These are phyloP conservation scores for Microdochium paspali DNA, from an alignment of 2,329 filamentous ascomycete species.

Conservation along the genomic window DNA sequence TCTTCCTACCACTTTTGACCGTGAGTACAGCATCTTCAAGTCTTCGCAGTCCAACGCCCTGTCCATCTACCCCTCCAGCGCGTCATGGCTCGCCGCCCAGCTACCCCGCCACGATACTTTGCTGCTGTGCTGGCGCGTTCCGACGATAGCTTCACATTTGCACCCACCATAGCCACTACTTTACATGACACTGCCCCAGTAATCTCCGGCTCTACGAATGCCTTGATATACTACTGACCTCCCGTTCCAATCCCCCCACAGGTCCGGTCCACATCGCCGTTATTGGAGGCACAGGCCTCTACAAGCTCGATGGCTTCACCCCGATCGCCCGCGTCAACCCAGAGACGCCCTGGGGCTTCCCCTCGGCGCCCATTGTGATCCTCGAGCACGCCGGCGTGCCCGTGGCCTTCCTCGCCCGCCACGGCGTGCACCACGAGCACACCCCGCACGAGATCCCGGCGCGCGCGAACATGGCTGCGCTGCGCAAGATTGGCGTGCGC, in stretches of 20 bases:
- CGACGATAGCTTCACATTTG: neutral
- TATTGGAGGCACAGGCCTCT: constrained; percentile 87
- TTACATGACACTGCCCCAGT: too few relatives aligned
- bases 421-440: constrained; percentile 80
- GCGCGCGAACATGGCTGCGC: constrained; percentile 95
- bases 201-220: neutral
- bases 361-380: constrained; percentile 22
- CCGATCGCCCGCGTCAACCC: constrained; percentile 72
- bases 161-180: too few relatives aligned
- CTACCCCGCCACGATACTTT: neutral
- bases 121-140: neutral
- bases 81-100: neutral
- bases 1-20: constrained; percentile 1
- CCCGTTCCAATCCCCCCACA: constrained; percentile 16
- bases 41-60: neutral
- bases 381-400: constrained; percentile 64
- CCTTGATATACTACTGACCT: neutral
- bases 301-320: constrained; percentile 76
- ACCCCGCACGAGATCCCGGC: constrained; percentile 92
- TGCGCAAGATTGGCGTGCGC: constrained; percentile 81
- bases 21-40: neutral
- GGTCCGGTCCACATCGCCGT: constrained; percentile 75
- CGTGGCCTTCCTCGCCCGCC: constrained; percentile 88
- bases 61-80: neutral
- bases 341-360: constrained; percentile 78